phyloP scores from a whole-genome alignment of 2,329 filamentous ascomycete species.

The Fusarium mangiferae region DNA sequence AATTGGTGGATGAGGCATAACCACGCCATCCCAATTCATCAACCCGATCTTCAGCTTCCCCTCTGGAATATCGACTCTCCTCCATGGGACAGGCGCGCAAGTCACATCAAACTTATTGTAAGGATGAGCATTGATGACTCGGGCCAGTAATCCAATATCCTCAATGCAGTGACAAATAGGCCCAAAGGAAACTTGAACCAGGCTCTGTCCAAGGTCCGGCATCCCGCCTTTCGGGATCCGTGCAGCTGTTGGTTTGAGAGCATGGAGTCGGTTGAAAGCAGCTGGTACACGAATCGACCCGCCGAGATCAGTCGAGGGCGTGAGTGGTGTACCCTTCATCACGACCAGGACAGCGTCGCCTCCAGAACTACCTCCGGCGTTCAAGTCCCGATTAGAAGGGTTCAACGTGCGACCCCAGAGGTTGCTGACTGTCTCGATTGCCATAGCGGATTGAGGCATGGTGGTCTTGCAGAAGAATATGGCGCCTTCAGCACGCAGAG shows the following conservation, averaged over 20 bases:
- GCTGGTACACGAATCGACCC: constrained; percentile 46
- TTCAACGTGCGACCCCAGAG: constrained; percentile 70
- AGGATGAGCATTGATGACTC: background rate
- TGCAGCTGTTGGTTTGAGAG: constrained; percentile 31
- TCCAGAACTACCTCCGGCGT: constrained; percentile 70
- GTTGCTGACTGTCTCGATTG: constrained; percentile 69
- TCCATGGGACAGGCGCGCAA: constrained; percentile 5
- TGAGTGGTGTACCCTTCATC: constrained; percentile 47
- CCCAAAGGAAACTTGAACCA: constrained; percentile 57
- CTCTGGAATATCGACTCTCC: accelerated
- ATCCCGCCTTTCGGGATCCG: constrained; percentile 27
- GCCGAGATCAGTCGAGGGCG: constrained; percentile 49
- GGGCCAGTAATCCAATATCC: constrained; percentile 4
- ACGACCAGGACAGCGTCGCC: constrained; percentile 56
- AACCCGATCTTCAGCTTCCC: constrained; percentile 9
- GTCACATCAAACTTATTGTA: constrained; percentile 1
- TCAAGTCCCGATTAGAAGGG: constrained; percentile 65
- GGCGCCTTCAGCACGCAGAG: constrained; percentile 57
- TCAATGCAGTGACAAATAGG: constrained; percentile 9
- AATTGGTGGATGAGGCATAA: constrained; percentile 20
- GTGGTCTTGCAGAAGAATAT: constrained; percentile 75
- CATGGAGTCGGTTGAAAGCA: constrained; percentile 45
- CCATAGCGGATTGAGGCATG: constrained; percentile 64
- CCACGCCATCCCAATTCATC: constrained; percentile 7
- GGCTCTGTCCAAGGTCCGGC: constrained; percentile 30